A percentile compares a stretch with the other conserved stretches of the same genome.
Conservation (phyloP, 2,329 filamentous ascomycete species). For the Emmonsiellopsis sp. region DNA sequence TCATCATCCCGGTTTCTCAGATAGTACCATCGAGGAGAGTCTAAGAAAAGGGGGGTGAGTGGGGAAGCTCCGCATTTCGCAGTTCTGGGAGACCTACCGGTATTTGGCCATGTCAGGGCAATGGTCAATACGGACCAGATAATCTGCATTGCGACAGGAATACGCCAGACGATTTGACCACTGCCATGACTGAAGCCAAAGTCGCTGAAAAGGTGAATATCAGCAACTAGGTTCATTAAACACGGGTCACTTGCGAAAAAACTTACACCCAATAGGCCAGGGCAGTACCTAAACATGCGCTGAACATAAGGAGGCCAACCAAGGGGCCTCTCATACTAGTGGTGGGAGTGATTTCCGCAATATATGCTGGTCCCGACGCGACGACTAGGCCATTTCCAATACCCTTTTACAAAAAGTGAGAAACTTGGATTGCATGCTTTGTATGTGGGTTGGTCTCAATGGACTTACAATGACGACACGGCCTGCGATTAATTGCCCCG, state of each 20-base stretch:
- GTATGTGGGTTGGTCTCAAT: not conserved
- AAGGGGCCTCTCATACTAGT: slow-evolving; percentile 20
- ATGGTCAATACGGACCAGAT: slow-evolving; percentile 19
- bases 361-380: slow-evolving; percentile 21
- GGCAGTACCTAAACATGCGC: slow-evolving; percentile 18
- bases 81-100: slow-evolving; percentile 6
- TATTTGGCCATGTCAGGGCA: slow-evolving; percentile 16
- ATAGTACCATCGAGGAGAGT: slow-evolving; percentile 24
- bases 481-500: slow-evolving; percentile 23
- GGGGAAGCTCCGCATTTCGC: not conserved
- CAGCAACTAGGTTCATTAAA: not conserved
- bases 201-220: slow-evolving; percentile 11
- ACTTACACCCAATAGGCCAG: slow-evolving; percentile 26
- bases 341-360: slow-evolving; percentile 22
- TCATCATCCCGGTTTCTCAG: slow-evolving; percentile 16
- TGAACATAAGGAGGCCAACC: slow-evolving; percentile 22
- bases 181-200: slow-evolving; percentile 23
- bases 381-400: slow-evolving; percentile 25
- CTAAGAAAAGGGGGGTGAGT: not conserved
- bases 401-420: slow-evolving; percentile 13
- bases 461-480: slow-evolving; percentile 17
- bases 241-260: not conserved
- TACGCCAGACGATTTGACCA: slow-evolving; percentile 22
- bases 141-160: slow-evolving; percentile 24
- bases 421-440: not conserved